Base-by-base conservation (phyloP, 345 rosid genomes). In the Populus tremula region DNA sequence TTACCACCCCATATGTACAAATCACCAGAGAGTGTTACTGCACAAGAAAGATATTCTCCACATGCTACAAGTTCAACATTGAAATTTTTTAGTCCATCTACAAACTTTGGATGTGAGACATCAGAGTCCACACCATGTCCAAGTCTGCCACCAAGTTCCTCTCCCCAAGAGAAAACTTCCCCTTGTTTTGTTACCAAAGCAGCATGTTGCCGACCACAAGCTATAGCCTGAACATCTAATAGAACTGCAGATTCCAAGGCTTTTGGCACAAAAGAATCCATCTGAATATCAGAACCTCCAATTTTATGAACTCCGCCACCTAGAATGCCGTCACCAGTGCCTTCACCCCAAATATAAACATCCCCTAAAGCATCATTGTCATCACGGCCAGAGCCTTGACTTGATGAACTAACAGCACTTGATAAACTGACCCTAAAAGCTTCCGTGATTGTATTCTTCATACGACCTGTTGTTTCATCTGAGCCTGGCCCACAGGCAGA, bases 1-100 rank as follows among this genome's bases (percentile, higher is more conserved):
- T 91, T 89, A 82, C 89, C 88, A 73, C 96, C 96, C 92, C 96
- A 91, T 17, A 88, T 85, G 77, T 82, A 90, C 54, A 91, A 84
- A 76, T 91, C 89, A 61, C 96, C 93, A 41, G 92, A 84, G 50
- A 83, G 74, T 66, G 96, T 87, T 76, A 90, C 88, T 63, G 93
- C 93, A 85, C 93, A 90, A 59, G 92, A 88, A 78, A 87, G 92
- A 71, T 80, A 88, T 56, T 91, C 92, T 67, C 96, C 93, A 82
- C 96, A 91, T 72, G 93, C 92, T 67, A 87, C 90, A 50, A 84
- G 81, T 81, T 85, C 92, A 73, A 91, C 83, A 77, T 73, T 84
- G 47, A 87, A 41, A 69, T 69, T 77, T 69, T 77, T 69, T 23
- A 77, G 89, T 65, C 88, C 86, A 78, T 86, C 86, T 45, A 91